Conservation (phyloP, 73 alveolate species). For the Paramecium caudatum region DNA sequence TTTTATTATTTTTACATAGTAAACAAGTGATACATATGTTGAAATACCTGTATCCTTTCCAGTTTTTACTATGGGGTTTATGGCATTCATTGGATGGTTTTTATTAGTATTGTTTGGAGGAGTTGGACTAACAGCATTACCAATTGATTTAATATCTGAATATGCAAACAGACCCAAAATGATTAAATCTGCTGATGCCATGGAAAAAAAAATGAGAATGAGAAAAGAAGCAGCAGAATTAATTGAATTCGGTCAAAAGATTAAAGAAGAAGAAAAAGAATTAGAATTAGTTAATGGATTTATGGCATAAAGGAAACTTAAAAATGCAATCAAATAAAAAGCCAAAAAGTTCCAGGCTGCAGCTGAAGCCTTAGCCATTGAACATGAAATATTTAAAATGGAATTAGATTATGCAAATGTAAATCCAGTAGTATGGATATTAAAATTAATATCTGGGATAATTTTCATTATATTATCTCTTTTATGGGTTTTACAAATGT, state of each 20-base stretch:
- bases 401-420: neutral
- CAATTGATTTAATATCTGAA: conserved; percentile 72
- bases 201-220: conserved; percentile 31
- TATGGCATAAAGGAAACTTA: conserved; percentile 50
- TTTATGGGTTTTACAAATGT: conserved; percentile 53
- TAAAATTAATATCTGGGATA: conserved; percentile 5
- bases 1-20: neutral
- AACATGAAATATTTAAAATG: conserved; percentile 34
- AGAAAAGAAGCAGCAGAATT: conserved; percentile 33
- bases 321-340: neutral
- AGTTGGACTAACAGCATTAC: conserved; percentile 77
- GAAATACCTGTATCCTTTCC: conserved; percentile 54
- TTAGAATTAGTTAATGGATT: conserved; percentile 69
- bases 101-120: conserved; percentile 78
- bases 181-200: conserved; percentile 61
- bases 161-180: conserved; percentile 67
- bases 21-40: neutral
- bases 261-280: conserved; percentile 55
- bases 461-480: conserved; percentile 36
- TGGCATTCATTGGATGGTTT: conserved; percentile 79
- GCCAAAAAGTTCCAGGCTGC: conserved; percentile 63
- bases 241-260: conserved; percentile 47
- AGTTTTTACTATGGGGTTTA: conserved; percentile 66
- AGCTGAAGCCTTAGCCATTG: neutral
- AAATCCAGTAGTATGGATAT: neutral